phyloP scores from a whole-genome alignment of 805 yeast genomes.

The Kluyveromyces wickerhamii region DNA sequence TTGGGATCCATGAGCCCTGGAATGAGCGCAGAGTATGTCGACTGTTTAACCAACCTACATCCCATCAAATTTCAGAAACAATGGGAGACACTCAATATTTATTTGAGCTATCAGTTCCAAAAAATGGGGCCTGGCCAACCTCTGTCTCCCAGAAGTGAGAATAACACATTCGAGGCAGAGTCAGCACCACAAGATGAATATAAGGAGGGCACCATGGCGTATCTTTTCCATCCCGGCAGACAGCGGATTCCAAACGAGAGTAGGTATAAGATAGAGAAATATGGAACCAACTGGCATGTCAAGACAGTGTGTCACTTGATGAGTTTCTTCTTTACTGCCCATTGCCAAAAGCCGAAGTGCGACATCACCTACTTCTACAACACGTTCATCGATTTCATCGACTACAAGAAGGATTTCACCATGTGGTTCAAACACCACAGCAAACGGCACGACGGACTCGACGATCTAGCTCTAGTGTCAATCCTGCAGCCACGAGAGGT shows the following conservation, averaged over 20 bases:
- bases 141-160: neutral
- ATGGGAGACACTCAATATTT: slow-evolving; percentile 64
- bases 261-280: slow-evolving; percentile 32
- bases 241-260: slow-evolving; percentile 3
- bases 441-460: slow-evolving; percentile 31
- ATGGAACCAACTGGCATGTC: slow-evolving; percentile 79
- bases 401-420: slow-evolving; percentile 72
- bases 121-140: slow-evolving; percentile 1
- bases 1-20: slow-evolving; percentile 36
- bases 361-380: slow-evolving; percentile 50
- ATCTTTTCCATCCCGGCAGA: slow-evolving; percentile 2
- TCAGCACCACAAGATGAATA: slow-evolving; percentile 1
- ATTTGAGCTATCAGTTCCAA: slow-evolving; percentile 63
- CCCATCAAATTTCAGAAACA: slow-evolving; percentile 38
- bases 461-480: neutral
- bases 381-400: slow-evolving; percentile 70
- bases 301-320: slow-evolving; percentile 55
- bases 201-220: neutral
- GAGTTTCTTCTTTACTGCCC: slow-evolving; percentile 48
- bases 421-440: slow-evolving; percentile 41
- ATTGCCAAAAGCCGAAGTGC: slow-evolving; percentile 29
- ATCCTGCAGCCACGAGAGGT: neutral
- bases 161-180: neutral
- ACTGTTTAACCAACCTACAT: slow-evolving; percentile 22
- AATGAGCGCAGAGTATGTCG: slow-evolving; percentile 6